These are phyloP conservation scores for Elaeis guineensis DNA, from an alignment of 176 grass and related monocot species.

Conservation along the genomic window DNA sequence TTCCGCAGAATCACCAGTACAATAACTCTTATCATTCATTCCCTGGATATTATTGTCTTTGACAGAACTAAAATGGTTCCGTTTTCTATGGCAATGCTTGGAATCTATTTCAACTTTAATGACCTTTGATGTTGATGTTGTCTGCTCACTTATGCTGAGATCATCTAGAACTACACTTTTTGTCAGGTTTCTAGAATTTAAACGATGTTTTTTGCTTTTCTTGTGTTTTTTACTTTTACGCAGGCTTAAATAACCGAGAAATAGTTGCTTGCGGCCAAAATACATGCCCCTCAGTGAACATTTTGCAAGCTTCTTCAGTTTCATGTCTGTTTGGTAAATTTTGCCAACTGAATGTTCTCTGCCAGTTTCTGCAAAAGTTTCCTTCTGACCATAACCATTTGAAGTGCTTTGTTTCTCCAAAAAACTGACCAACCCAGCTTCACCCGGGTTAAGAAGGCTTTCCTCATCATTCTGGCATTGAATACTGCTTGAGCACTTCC, in stretches of 20 bases:
- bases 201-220: constrained; percentile 26
- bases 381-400: constrained; percentile 3
- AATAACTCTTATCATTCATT: not conserved
- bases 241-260: constrained; percentile 40
- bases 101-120: constrained; percentile 11
- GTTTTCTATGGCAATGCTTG: constrained; percentile 32
- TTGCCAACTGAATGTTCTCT: no score
- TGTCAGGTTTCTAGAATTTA: constrained; percentile 17
- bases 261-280: constrained; percentile 36
- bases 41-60: constrained; percentile 4
- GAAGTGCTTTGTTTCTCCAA: not conserved
- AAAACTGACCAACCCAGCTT: not conserved
- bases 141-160: constrained; percentile 16
- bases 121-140: constrained; percentile 47
- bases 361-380: constrained; percentile 8
- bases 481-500: not conserved
- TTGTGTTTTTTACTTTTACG: constrained; percentile 41
- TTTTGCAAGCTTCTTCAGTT: constrained; percentile 36
- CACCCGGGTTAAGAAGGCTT: not conserved
- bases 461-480: not conserved
- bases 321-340: constrained; percentile 14
- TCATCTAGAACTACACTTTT: constrained; percentile 4
- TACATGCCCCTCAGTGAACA: constrained; percentile 30
- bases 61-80: constrained; percentile 1
- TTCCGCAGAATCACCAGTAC: no score